Conservation (phyloP, 495 filamentous ascomycete species). For the Neurospora sp. region DNA sequence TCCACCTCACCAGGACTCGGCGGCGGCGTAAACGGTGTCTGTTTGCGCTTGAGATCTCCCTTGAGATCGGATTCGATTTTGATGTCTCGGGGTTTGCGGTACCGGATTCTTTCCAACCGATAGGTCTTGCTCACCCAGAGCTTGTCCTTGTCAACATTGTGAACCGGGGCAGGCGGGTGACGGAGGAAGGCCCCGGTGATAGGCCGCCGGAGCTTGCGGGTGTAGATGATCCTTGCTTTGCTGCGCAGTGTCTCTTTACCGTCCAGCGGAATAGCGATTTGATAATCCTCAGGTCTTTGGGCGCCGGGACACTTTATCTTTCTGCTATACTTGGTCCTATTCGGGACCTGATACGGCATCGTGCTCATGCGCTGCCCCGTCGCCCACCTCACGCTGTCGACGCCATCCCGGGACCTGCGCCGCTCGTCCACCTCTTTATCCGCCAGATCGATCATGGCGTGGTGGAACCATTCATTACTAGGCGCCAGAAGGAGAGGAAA, state of each 20-base stretch:
- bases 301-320: background rate
- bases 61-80: background rate
- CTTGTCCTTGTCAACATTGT: background rate
- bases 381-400: background rate
- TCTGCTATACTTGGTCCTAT: background rate
- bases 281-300: background rate
- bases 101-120: background rate
- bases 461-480: constrained; percentile 1
- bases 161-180: background rate
- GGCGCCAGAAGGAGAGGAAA: background rate
- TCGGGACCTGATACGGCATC: background rate
- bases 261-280: background rate
- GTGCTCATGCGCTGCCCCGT: background rate
- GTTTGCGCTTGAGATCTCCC: background rate
- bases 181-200: background rate
- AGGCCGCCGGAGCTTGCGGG: background rate
- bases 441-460: constrained; percentile 1
- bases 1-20: background rate
- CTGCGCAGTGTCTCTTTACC: background rate
- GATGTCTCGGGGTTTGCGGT: background rate
- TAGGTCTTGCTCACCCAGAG: background rate
- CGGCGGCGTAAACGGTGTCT: background rate
- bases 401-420: background rate
- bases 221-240: background rate
- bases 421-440: background rate